These are phyloP conservation scores for Rhizopus sp. DNA, from an alignment of 371 early-diverging fungal species.

Conservation along the genomic window DNA sequence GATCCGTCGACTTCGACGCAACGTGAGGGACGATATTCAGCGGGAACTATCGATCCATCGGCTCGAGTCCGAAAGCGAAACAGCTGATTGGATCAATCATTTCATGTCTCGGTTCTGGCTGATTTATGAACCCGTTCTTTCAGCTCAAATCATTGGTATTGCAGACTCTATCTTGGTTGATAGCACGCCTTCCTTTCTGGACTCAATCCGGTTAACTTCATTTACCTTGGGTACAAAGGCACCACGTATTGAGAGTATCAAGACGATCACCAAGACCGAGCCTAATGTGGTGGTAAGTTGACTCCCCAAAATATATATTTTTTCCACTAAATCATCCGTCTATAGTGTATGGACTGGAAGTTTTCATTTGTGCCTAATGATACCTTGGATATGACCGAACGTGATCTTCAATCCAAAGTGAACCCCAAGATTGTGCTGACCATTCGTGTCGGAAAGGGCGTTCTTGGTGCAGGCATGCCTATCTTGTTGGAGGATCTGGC, in stretches of 20 bases:
- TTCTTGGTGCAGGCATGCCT: slow-evolving; percentile 88
- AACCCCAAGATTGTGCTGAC: slow-evolving; percentile 94
- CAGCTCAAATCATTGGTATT: slow-evolving; percentile 74
- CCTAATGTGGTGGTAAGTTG: slow-evolving; percentile 79
- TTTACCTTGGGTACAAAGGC: slow-evolving; percentile 98
- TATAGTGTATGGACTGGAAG: slow-evolving; percentile 68
- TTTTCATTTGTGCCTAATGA: slow-evolving; percentile 89
- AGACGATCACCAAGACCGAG: slow-evolving; percentile 78
- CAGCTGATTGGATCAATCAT: slow-evolving; percentile 98
- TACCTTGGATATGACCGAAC: slow-evolving; percentile 66
- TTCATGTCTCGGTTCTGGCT: slow-evolving; percentile 88
- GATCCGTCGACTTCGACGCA: slow-evolving; percentile 69
- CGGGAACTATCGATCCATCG: slow-evolving; percentile 60
- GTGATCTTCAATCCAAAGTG: slow-evolving; percentile 67
- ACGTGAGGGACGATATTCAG: slow-evolving; percentile 72
- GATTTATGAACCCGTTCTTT: slow-evolving; percentile 92
- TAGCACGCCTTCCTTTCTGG: slow-evolving; percentile 89
- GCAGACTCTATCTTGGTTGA: slow-evolving; percentile 80
- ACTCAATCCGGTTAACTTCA: slow-evolving; percentile 86
- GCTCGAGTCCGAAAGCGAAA: slow-evolving; percentile 73
- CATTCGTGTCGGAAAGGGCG: slow-evolving; percentile 85
- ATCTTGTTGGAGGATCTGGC: slow-evolving; percentile 91
- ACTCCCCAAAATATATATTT: background rate
- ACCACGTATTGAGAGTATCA: slow-evolving; percentile 93
- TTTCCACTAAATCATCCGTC: background rate